Base-by-base conservation (phyloP, 75 land plant species). In the Selaginella tamariscina region DNA sequence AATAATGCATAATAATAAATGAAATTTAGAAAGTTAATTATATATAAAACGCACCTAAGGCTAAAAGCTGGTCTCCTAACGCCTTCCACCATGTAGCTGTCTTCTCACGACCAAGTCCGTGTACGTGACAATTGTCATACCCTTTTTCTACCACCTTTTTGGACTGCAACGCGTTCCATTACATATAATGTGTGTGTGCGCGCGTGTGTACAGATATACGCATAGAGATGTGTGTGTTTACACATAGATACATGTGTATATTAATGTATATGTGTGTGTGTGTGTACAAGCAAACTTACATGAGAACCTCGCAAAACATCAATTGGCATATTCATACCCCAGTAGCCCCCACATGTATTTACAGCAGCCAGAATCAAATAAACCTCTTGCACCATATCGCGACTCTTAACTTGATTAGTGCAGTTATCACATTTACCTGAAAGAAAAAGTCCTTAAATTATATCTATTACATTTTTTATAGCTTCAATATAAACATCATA, bases 391-490 rank as follows among this genome's bases (percentile, higher is more conserved):
- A 81, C 72, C 80, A 89, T 74, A 65, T 89, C 86, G 24, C 71
- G 67, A 54, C 76, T 74, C 28, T 44, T 67, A 62, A 67, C 56
- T 28, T 29, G 78, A 32, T 32, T 76, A 1, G 62, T 78, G 68
- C 94, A 89, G 55, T 80, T 89, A 68, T 89, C 94, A 75, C 94
- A 89, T 59, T 84, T 80, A 56, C 94, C 94, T 89, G 76, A 30
- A 67, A 9, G n/a, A n/a, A n/a, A n/a, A n/a, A n/a, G n/a, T n/a
- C n/a, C n/a, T n/a, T n/a, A n/a, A n/a, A n/a, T n/a, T n/a, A n/a
- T n/a, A n/a, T n/a, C n/a, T n/a, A n/a, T n/a, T n/a, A n/a, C n/a
- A n/a, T n/a, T n/a, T n/a, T n/a, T n/a, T n/a, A n/a, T n/a, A n/a
- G n/a, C n/a, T n/a, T n/a, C n/a, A n/a, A n/a, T n/a, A n/a, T n/a